Conservation (phyloP, 345 rosid genomes). For the Moringa oleifera region DNA sequence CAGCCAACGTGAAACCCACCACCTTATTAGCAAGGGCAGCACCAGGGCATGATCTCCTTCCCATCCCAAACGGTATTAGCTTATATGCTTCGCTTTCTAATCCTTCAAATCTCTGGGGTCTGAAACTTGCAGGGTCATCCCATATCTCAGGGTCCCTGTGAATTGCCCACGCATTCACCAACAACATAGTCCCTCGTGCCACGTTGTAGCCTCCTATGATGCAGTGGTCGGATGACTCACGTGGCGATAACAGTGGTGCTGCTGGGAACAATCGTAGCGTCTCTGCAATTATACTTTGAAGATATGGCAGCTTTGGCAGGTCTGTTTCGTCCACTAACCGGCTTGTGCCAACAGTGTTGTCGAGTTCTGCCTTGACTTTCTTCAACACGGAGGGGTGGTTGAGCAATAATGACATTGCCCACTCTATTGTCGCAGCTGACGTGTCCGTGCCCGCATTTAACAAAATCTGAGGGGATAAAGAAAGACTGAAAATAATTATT, state of each 20-base stretch:
- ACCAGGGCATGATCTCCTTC: slow-evolving; percentile 48
- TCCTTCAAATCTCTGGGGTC: slow-evolving; percentile 2
- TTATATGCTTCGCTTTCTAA: slow-evolving; percentile 9
- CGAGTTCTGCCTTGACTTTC: not conserved
- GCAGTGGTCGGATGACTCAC: not conserved
- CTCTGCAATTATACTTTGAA: not conserved
- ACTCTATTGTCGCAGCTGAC: slow-evolving; percentile 24
- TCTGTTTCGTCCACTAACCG: not conserved
- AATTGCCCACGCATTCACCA: not conserved
- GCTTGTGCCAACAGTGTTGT: not conserved
- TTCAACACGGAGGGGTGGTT: slow-evolving; percentile 22
- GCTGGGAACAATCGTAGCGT: slow-evolving; percentile 1
- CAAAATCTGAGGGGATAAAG: too few species aligned
- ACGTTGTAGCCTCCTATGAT: not conserved
- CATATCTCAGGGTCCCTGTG: not conserved
- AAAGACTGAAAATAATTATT: too few species aligned
- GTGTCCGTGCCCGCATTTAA: slow-evolving; percentile 38
- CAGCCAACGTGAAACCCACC: slow-evolving; percentile 32
- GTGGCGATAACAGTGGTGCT: not conserved
- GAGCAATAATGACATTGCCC: slow-evolving; percentile 24
- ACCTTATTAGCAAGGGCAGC: slow-evolving; percentile 29
- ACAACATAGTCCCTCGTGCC: not conserved
- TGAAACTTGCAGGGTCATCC: not conserved
- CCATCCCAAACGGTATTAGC: slow-evolving; percentile 43
- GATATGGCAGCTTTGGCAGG: not conserved